Evolutionary conservation across 345 rosid genomes (phyloP), one percentile per base, ranked within the genome.

Genomic region (Rhodomyrtus tomentosa): DNA sequence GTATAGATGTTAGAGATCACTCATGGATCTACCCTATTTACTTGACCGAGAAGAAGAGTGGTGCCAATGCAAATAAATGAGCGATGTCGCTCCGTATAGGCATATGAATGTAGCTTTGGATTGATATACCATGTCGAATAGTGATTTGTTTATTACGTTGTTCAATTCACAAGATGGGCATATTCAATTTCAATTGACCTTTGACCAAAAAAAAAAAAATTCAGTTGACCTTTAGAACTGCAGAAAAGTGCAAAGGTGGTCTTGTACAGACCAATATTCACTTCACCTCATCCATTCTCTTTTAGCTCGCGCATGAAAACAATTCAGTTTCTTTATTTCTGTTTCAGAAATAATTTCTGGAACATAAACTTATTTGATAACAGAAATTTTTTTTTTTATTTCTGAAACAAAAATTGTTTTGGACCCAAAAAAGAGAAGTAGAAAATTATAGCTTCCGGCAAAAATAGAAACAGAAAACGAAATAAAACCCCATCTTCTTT

Each of bases 1-100:
- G 89, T 92, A 53, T 92, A 93, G 91, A 82, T 84, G 27, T 81
- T 36, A 68, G 45, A 32, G 45, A 68, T 68, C 76, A 32, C 10
- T 8, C 22, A 9, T 8, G 76, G 76, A 68, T 68, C 76, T 68
- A 68, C 7, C 40, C 76, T 68, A 45, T 5, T 68, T 38, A 32
- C 76, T 68, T 5, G 0, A 68, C 45, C 0, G 3, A 32, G 76
- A 18, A 68, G 13, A 18, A 68, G 76, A 24, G 76, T 0, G 76
- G 76, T 68, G 76, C 45, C 76, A 68, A 68, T 32, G 76, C 6
- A 68, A 68, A 68, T 68, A 68, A 68, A 32, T 22, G 40, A 68
- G 76, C 21, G 76, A 2, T 32, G 76, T 68, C 13, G 4, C 42
- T 68, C 0, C 6, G 12, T 18, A 4, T 32, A 68, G 76, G 45